phyloP scores from a whole-genome alignment of 805 yeast genomes.

The Candida mattraensis region DNA sequence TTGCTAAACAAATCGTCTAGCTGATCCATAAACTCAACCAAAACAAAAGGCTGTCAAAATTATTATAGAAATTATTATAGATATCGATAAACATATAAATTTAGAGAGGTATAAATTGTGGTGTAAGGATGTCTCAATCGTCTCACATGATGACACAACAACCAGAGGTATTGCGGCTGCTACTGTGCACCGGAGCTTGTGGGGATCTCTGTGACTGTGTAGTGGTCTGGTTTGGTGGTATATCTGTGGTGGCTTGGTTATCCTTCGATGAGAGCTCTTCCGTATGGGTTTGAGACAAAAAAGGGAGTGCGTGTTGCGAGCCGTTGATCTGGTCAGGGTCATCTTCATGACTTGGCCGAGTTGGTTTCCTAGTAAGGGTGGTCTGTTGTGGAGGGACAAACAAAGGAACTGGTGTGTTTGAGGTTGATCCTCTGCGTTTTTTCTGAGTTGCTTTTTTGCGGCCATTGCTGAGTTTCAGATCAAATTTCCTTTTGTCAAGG shows the following conservation, averaged over 20 bases:
- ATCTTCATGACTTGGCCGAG: background rate
- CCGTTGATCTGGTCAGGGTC: background rate
- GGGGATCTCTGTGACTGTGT: too few relatives aligned
- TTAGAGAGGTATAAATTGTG: slow-evolving; percentile 1
- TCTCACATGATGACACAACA: slow-evolving; percentile 6
- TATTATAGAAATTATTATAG: too few relatives aligned
- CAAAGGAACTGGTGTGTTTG: slow-evolving; percentile 29
- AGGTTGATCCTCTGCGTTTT: slow-evolving; percentile 25
- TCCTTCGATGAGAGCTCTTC: slow-evolving; percentile 1
- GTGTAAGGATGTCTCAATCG: slow-evolving; percentile 8
- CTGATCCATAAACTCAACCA: background rate
- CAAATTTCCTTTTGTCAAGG: slow-evolving; percentile 22
- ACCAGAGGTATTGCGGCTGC: too few relatives aligned
- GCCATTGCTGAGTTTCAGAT: slow-evolving; percentile 16
- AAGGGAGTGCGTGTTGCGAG: background rate
- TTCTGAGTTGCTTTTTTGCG: slow-evolving; percentile 11
- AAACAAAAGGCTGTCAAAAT: background rate
- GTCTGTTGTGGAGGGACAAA: slow-evolving; percentile 11
- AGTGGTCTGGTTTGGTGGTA: slow-evolving; percentile 1
- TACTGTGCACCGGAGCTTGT: too few relatives aligned
- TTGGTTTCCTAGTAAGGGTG: too few relatives aligned
- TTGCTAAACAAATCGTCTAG: slow-evolving; percentile 5
- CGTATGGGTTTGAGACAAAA: slow-evolving; percentile 2
- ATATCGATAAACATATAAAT: too few relatives aligned
- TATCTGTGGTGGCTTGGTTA: slow-evolving; percentile 1